These are phyloP conservation scores for Zygotorulaspora florentina DNA, from an alignment of 805 yeast species.

Conservation along the genomic window DNA sequence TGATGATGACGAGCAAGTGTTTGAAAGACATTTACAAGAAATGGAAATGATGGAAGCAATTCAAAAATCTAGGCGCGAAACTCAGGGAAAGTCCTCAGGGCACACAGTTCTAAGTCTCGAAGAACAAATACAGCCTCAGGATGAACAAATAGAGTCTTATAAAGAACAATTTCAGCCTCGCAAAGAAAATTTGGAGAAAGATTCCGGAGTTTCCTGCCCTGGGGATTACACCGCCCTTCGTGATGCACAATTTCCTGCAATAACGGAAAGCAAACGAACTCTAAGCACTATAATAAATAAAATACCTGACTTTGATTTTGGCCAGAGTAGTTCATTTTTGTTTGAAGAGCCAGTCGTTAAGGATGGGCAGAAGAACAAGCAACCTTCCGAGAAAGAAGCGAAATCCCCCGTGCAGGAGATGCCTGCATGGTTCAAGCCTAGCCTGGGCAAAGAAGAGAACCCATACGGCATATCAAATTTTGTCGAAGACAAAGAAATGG, in stretches of 20 bases:
- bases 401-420: slow-evolving; percentile 18
- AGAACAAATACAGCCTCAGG: not conserved
- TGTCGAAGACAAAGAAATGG: slow-evolving; percentile 18
- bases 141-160: not conserved
- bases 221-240: not conserved
- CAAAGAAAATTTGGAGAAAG: not conserved
- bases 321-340: slow-evolving; percentile 16
- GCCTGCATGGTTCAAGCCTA: slow-evolving; percentile 33
- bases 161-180: not conserved
- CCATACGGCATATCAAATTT: slow-evolving; percentile 21
- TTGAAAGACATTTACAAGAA: slow-evolving; percentile 30
- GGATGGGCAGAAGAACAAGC: not conserved
- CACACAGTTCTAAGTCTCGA: not conserved
- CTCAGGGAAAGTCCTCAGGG: not conserved
- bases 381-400: slow-evolving; percentile 4
- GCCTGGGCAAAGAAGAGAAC: slow-evolving; percentile 10
- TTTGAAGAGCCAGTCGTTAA: slow-evolving; percentile 14
- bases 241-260: not conserved
- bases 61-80: slow-evolving; percentile 35
- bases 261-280: slow-evolving; percentile 24
- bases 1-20: slow-evolving; percentile 24
- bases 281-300: slow-evolving; percentile 20
- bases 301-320: slow-evolving; percentile 19
- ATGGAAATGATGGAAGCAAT: slow-evolving; percentile 40
- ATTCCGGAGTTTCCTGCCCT: not conserved